These are phyloP conservation scores for Durotheca rogersii DNA, from an alignment of 495 filamentous ascomycete genomes.

Conservation along the genomic window DNA sequence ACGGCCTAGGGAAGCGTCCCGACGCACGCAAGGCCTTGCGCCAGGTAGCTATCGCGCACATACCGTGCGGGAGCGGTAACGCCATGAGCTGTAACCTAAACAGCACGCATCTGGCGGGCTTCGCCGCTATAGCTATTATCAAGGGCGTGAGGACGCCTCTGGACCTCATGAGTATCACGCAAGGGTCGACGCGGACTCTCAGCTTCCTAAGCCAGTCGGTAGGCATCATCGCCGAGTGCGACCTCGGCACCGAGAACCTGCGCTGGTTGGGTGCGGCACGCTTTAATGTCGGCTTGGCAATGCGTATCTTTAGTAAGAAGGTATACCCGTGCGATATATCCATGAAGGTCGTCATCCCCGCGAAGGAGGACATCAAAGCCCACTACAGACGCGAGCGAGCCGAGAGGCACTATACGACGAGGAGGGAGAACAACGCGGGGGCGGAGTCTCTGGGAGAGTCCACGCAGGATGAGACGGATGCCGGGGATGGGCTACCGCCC, in stretches of 20 bases:
- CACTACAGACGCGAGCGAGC: slow-evolving; percentile 61
- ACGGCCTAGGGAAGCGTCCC: slow-evolving; percentile 74
- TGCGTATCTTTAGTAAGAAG: slow-evolving; percentile 67
- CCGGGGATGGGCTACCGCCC: slow-evolving; percentile 61
- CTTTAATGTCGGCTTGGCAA: slow-evolving; percentile 81
- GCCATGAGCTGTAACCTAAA: slow-evolving; percentile 89
- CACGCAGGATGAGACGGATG: slow-evolving; percentile 17
- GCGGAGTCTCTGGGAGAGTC: slow-evolving; percentile 14
- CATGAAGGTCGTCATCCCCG: slow-evolving; percentile 74
- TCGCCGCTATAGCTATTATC: slow-evolving; percentile 77
- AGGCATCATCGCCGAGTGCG: slow-evolving; percentile 85
- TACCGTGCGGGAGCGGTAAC: slow-evolving; percentile 93
- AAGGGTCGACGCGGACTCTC: slow-evolving; percentile 67
- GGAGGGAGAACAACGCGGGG: slow-evolving; percentile 9
- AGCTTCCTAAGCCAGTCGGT: slow-evolving; percentile 91
- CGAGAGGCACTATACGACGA: slow-evolving; percentile 19
- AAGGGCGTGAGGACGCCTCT: slow-evolving; percentile 81
- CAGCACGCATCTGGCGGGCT: slow-evolving; percentile 72
- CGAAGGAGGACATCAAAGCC: slow-evolving; percentile 71
- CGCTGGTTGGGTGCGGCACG: slow-evolving; percentile 87
- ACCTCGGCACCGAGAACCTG: slow-evolving; percentile 84
- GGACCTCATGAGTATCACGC: slow-evolving; percentile 85
- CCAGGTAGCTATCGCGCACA: slow-evolving; percentile 80
- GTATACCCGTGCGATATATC: slow-evolving; percentile 88
- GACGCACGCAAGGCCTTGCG: slow-evolving; percentile 73